Evolutionary conservation across 352 stramenopile species (phyloP).

Genomic region (Peronospora farinosa): DNA sequence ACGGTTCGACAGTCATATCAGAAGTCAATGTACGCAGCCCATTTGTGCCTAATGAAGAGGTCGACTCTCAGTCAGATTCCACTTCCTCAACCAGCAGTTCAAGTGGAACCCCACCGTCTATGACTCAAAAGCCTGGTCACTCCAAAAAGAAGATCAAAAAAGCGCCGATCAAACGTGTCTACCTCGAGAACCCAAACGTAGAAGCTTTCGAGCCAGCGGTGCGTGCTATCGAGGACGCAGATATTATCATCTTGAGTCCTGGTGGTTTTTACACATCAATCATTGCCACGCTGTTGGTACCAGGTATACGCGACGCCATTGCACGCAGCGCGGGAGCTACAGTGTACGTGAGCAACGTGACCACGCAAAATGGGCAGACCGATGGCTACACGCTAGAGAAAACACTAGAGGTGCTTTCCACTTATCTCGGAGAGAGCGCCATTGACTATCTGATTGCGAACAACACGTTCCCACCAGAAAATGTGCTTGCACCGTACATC

Average conservation of each 20-base stretch:
- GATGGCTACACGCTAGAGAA: conserved; percentile 70
- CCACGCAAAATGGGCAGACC: conserved; percentile 75
- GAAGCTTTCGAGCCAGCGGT: conserved; percentile 66
- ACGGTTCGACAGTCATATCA: conserved; percentile 66
- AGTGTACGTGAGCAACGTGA: conserved; percentile 85
- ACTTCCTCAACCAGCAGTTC: conserved; percentile 19
- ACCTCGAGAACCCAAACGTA: conserved; percentile 66
- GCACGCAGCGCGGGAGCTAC: conserved; percentile 52
- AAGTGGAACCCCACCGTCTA: conserved; percentile 18
- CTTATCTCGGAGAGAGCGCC: conserved; percentile 63
- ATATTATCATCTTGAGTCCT: conserved; percentile 78
- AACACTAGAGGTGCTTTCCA: conserved; percentile 55
- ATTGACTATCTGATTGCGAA: conserved; percentile 87
- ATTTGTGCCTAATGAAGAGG: conserved; percentile 30
- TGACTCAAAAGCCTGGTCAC: conserved; percentile 20
- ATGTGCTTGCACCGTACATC: conserved; percentile 57
- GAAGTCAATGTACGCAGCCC: conserved; percentile 81
- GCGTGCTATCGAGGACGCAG: conserved; percentile 76
- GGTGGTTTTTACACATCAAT: conserved; percentile 86
- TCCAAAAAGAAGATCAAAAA: conserved; percentile 41
- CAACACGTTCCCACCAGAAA: conserved; percentile 48
- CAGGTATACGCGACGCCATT: conserved; percentile 79
- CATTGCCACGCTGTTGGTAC: conserved; percentile 70
- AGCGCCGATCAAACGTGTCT: conserved; percentile 74
- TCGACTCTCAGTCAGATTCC: conserved; percentile 16